Evolutionary conservation across 805 yeast genomes (phyloP).

Genomic region (Lachancea kluyveri): DNA sequence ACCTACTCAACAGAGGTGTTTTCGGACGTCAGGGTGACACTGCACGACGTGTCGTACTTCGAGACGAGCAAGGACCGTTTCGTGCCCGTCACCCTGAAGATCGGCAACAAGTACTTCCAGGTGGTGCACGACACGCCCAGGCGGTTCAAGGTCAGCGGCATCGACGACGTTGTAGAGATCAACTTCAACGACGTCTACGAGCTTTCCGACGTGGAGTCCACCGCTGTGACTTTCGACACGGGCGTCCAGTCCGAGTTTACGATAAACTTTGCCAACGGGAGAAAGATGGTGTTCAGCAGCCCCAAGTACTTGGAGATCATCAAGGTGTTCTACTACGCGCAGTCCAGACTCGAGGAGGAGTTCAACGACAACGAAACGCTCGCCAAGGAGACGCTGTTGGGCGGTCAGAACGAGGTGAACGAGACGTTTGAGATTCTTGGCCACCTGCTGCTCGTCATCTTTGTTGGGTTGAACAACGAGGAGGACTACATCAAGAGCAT

Average conservation of each 20-base stretch:
- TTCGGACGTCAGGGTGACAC: slow-evolving; percentile 45
- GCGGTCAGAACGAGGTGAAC: slow-evolving; percentile 23
- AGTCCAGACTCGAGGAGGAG: slow-evolving; percentile 43
- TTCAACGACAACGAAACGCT: slow-evolving; percentile 14
- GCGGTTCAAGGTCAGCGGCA: slow-evolving; percentile 32
- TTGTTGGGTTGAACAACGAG: slow-evolving; percentile 61
- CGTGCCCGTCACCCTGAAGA: slow-evolving; percentile 54
- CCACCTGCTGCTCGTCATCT: slow-evolving; percentile 53
- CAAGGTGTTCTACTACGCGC: slow-evolving; percentile 61
- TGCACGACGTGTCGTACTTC: slow-evolving; percentile 47
- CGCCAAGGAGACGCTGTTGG: slow-evolving; percentile 10
- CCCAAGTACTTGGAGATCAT: slow-evolving; percentile 57
- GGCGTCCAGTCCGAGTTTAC: slow-evolving; percentile 48
- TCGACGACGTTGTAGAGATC: slow-evolving; percentile 31
- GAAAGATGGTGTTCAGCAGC: slow-evolving; percentile 38
- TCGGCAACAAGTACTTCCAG: slow-evolving; percentile 68
- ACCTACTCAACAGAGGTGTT: slow-evolving; percentile 36
- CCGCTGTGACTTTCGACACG: slow-evolving; percentile 36
- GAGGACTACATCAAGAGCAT: slow-evolving; percentile 54
- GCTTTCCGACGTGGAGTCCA: slow-evolving; percentile 36
- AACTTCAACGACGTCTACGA: slow-evolving; percentile 39
- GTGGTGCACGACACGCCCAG: slow-evolving; percentile 41
- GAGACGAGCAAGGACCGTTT: slow-evolving; percentile 44
- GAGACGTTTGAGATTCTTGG: slow-evolving; percentile 42
- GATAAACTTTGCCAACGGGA: slow-evolving; percentile 33